Evolutionary conservation across 306 rosid species (phyloP).

Genomic region (Fragaria iinumae): DNA sequence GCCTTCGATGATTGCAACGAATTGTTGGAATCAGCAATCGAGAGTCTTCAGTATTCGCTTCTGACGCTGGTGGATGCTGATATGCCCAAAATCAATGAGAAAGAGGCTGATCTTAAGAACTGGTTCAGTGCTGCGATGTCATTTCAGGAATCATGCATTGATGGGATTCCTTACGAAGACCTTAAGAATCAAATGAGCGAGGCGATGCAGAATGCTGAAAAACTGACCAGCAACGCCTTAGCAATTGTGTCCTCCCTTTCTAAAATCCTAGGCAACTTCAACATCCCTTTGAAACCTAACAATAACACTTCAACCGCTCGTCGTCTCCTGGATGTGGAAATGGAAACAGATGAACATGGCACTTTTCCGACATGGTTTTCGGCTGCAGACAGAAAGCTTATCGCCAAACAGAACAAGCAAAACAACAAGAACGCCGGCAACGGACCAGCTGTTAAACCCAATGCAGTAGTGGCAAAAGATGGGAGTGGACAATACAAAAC

Average conservation of each 20-base stretch:
- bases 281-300: background rate
- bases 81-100: background rate
- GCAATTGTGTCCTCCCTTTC: constrained; percentile 26
- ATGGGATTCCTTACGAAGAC: constrained; percentile 20
- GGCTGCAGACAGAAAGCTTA: constrained; percentile 10
- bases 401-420: background rate
- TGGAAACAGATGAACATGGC: background rate
- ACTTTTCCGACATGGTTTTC: constrained; percentile 22
- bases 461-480: constrained; percentile 30
- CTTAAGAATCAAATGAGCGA: constrained; percentile 9
- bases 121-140: constrained; percentile 30
- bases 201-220: constrained; percentile 13
- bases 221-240: constrained; percentile 28
- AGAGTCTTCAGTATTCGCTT: constrained; percentile 18
- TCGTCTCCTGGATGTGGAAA: background rate
- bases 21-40: constrained; percentile 11
- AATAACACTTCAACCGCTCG: background rate
- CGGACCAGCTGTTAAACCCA: background rate
- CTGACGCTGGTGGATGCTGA: background rate
- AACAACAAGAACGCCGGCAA: background rate
- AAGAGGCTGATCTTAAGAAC: constrained; percentile 20
- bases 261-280: constrained; percentile 1
- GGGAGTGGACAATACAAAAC: constrained; percentile 31
- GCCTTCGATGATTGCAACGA: constrained; percentile 28
- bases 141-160: constrained; percentile 22